phyloP scores from a whole-genome alignment of 495 filamentous ascomycete genomes.

The Emericellopsis terricola region DNA sequence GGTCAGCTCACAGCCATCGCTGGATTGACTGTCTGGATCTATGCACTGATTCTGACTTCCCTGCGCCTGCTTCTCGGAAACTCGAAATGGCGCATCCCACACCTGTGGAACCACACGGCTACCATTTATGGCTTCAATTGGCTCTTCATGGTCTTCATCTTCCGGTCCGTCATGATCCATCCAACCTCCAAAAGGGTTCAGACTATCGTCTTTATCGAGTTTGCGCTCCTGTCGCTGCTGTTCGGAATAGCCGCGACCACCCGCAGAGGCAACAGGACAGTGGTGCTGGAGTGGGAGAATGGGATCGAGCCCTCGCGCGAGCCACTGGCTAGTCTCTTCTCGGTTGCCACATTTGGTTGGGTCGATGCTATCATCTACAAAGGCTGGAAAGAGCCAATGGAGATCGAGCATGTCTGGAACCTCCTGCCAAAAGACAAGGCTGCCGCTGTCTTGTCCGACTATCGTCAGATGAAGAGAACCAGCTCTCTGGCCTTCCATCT shows the following conservation, averaged over 20 bases:
- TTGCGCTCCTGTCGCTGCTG: conserved; percentile 54
- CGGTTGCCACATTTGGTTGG: conserved; percentile 79
- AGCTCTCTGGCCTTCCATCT: conserved; percentile 66
- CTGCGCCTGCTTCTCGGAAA: conserved; percentile 56
- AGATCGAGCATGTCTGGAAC: conserved; percentile 82
- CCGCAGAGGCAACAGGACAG: conserved; percentile 79
- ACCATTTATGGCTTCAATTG: conserved; percentile 72
- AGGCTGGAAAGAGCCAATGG: conserved; percentile 76
- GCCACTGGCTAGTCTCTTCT: conserved; percentile 72
- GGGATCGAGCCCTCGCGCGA: conserved; percentile 72
- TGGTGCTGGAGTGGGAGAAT: conserved; percentile 72
- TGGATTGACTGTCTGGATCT: conserved; percentile 56
- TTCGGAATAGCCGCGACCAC: conserved; percentile 59
- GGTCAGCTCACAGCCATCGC: conserved; percentile 39
- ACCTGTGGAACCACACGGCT: conserved; percentile 86
- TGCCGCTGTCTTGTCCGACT: conserved; percentile 55
- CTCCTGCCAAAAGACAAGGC: conserved; percentile 77
- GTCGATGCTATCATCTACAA: conserved; percentile 76
- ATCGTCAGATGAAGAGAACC: conserved; percentile 73
- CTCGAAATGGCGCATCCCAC: conserved; percentile 45
- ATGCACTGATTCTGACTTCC: conserved; percentile 57
- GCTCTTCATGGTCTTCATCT: conserved; percentile 53
- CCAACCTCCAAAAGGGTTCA: conserved; percentile 42
- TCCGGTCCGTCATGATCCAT: conserved; percentile 75
- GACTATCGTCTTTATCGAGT: conserved; percentile 47